Base-by-base conservation (phyloP, 169 alveolate genomes). In the Theileria luwenshuni region DNA sequence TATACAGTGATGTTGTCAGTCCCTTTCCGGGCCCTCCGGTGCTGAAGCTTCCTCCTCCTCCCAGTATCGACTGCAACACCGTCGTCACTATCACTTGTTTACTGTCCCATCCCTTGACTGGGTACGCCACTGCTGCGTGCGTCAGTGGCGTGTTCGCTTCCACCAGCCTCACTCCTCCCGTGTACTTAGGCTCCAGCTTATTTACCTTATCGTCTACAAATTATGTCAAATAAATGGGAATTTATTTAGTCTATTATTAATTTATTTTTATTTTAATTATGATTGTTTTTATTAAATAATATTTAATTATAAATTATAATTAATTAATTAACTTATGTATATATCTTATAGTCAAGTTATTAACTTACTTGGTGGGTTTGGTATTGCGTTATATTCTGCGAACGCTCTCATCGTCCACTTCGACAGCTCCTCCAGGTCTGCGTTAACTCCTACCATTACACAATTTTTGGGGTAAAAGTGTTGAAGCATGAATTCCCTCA, bases 1-100 rank as follows among this genome's bases (percentile, higher is more conserved):
- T 56, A 69, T 90, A 94, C 25, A 94, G 76, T 25, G 96, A 76
- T 33, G 96, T 83, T 83, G 93, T 90, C 95, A 94, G 91, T 48
- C 97, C 97, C 83, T 94, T 94, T 45, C 97, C 97, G 38, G 97
- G 97, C 3, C 97, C 97, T 0, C 97, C 97, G 2, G 94, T 92
- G 47, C 94, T 86, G 81, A 94, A 94, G 28, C 96, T 86, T 8
- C 97, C 95, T 25, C 97, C 97, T 12, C 97, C 97, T n/a, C 97
- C 97, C 74, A 93, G 56, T 3, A 93, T 74, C 13, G 96, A 79
- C 74, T 93, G 95, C 81, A 93, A 80, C 43, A 93, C 91, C 13
- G 94, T 86, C 52, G 86, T 67, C 21, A 91, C 84, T 51, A 91
- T 90, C 71, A 91, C 63, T 51, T 93, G 93, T 25, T 90, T 81